Conservation (phyloP, 441 rosid genomes). For the Gossypium schwendimanii region DNA sequence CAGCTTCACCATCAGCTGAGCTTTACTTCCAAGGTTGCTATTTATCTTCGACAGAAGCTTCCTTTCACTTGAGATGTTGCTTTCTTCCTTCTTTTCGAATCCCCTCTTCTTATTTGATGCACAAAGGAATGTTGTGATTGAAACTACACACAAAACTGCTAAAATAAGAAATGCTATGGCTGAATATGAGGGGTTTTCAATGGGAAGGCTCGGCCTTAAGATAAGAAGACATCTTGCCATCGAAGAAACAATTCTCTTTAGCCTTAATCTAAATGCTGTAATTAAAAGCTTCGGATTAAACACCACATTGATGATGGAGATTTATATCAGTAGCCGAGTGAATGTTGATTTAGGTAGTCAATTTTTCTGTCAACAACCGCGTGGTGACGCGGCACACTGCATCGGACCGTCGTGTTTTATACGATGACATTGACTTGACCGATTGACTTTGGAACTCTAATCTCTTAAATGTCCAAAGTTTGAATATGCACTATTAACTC, state of each 20-base stretch:
- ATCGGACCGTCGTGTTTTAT: conserved; percentile 4
- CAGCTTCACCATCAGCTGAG: conserved; percentile 40
- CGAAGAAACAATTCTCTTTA: background rate
- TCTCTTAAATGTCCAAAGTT: background rate
- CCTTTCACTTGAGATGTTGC: conserved; percentile 10
- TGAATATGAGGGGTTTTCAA: too few species aligned
- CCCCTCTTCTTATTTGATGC: conserved; percentile 15
- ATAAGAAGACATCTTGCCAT: conserved; percentile 21
- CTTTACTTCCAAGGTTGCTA: conserved; percentile 33
- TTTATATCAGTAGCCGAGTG: background rate
- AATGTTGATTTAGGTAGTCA: background rate
- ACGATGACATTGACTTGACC: conserved; percentile 2
- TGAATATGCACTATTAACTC: background rate
- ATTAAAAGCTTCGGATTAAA: background rate
- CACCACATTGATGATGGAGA: background rate
- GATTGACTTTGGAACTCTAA: background rate
- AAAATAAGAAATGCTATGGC: too few species aligned
- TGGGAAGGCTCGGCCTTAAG: too few species aligned
- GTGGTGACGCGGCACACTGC: background rate
- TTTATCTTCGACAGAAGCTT: conserved; percentile 31
- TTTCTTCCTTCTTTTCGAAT: background rate
- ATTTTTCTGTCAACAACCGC: background rate
- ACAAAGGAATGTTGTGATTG: conserved; percentile 16
- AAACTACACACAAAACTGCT: too few species aligned
- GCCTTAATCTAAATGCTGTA: background rate